Conservation (phyloP, 2,329 filamentous ascomycete genomes). For the Lasiodiplodia sp. region DNA sequence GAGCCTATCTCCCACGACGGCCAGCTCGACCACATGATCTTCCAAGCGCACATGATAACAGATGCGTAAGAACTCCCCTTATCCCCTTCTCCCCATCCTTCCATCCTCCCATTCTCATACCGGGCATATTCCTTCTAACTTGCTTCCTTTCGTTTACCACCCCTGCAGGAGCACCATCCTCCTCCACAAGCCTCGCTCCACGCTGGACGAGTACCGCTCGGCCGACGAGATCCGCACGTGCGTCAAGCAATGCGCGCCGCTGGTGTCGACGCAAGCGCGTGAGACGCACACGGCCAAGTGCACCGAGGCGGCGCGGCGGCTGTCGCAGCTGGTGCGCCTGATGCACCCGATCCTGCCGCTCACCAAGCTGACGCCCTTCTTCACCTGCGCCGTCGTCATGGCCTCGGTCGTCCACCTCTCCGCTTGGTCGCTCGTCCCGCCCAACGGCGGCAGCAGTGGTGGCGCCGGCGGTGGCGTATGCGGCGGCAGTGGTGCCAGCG, state of each 20-base stretch:
- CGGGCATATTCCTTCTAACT: background rate
- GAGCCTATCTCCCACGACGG: conserved; percentile 73
- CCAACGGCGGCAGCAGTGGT: conserved; percentile 50
- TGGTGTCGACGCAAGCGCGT: conserved; percentile 60
- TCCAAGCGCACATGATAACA: conserved; percentile 85
- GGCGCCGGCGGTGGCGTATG: background rate
- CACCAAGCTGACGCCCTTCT: conserved; percentile 67
- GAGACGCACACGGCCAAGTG: conserved; percentile 80
- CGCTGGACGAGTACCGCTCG: conserved; percentile 43
- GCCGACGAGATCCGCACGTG: conserved; percentile 64
- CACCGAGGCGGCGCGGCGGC: conserved; percentile 77
- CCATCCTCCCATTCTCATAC: background rate
- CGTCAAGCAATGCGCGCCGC: conserved; percentile 55
- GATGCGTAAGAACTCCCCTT: conserved; percentile 44
- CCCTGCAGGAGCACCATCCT: conserved; percentile 47
- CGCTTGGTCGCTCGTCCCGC: conserved; percentile 69
- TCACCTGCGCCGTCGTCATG: conserved; percentile 51
- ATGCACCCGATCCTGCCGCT: conserved; percentile 65
- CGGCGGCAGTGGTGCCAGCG: too few species aligned
- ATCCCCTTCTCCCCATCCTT: background rate
- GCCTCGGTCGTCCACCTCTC: conserved; percentile 59
- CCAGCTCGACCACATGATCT: conserved; percentile 84
- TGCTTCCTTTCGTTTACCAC: background rate
- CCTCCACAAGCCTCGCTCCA: conserved; percentile 53
- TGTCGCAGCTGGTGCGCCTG: conserved; percentile 77